A percentile compares a stretch with the other conserved stretches of the same genome.
Evolutionary conservation across 306 rosid genomes (phyloP).

Genomic region (Fragaria vesca): DNA sequence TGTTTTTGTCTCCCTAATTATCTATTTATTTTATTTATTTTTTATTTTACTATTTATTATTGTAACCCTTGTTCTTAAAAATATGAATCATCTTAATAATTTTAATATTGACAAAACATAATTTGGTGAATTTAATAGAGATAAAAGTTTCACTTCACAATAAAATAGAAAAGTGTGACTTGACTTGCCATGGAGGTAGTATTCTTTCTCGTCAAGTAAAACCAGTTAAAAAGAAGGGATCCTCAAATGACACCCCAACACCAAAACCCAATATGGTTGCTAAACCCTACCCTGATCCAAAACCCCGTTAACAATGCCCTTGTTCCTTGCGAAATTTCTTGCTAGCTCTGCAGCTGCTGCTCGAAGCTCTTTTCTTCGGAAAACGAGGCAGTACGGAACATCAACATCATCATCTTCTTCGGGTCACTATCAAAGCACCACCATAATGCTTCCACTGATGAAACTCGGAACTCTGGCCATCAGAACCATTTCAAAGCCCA

Average conservation of each 20-base stretch:
- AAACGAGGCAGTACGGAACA: not conserved
- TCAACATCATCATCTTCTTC: not conserved
- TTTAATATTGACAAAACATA: too few species aligned
- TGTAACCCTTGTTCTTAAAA: too few species aligned
- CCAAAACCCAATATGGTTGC: not conserved
- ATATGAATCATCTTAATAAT: too few species aligned
- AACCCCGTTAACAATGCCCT: not conserved
- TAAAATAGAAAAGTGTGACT: too few species aligned
- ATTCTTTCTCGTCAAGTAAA: not conserved
- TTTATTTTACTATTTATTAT: too few species aligned
- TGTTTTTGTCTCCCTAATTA: too few species aligned
- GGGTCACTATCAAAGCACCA: not conserved
- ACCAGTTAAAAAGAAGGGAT: not conserved
- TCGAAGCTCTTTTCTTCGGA: not conserved
- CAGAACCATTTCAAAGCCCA: conserved; percentile 16
- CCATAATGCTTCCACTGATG: conserved; percentile 19
- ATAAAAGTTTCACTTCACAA: too few species aligned
- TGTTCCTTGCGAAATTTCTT: not conserved
- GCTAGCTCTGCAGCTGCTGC: not conserved
- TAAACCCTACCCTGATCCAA: not conserved
- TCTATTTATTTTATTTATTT: too few species aligned
- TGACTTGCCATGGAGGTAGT: conserved; percentile 3
- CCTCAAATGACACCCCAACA: not conserved
- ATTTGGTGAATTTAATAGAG: too few species aligned
- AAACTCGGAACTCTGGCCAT: conserved; percentile 17